These are phyloP conservation scores for Neofusicoccum cordaticola DNA, from an alignment of 2,329 filamentous ascomycete species.

Conservation along the genomic window DNA sequence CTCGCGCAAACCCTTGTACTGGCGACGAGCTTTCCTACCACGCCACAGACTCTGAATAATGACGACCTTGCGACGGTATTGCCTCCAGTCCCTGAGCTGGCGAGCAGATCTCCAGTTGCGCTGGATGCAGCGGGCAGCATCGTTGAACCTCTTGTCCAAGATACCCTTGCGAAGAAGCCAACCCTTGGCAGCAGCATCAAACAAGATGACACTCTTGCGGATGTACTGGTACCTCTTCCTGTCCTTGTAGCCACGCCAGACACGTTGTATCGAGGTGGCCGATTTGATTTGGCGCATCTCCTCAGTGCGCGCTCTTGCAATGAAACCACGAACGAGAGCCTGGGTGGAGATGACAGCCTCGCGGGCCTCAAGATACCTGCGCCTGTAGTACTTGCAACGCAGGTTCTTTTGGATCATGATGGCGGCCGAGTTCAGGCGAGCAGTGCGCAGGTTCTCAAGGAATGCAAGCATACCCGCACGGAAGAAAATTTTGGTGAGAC, in stretches of 20 bases:
- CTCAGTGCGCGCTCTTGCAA: conserved; percentile 74
- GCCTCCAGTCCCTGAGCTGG: conserved; percentile 76
- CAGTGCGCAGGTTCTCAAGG: conserved; percentile 89
- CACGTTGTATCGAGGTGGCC: conserved; percentile 88
- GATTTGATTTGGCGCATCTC: conserved; percentile 80
- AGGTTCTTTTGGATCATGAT: conserved; percentile 99
- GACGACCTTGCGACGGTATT: conserved; percentile 84
- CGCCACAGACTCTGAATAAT: conserved; percentile 93
- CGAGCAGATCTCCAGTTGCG: conserved; percentile 80
- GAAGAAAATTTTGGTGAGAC: conserved; percentile 99
- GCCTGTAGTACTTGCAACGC: conserved; percentile 89
- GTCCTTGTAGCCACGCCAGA: conserved; percentile 92
- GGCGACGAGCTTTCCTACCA: conserved; percentile 73
- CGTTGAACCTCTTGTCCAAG: conserved; percentile 88
- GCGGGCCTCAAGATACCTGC: conserved; percentile 83
- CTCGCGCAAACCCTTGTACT: conserved; percentile 88
- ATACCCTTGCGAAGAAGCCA: conserved; percentile 88
- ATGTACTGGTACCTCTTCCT: conserved; percentile 75
- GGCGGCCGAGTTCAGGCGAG: conserved; percentile 85
- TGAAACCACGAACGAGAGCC: conserved; percentile 70
- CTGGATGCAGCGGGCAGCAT: conserved; percentile 88
- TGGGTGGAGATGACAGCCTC: conserved; percentile 79
- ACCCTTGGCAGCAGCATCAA: conserved; percentile 88
- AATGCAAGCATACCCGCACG: conserved; percentile 98
- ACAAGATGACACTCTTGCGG: conserved; percentile 78